Evolutionary conservation across 225 moss, liverwort and hornwort species (phyloP).

Genomic region (Anthoceros angustus): DNA sequence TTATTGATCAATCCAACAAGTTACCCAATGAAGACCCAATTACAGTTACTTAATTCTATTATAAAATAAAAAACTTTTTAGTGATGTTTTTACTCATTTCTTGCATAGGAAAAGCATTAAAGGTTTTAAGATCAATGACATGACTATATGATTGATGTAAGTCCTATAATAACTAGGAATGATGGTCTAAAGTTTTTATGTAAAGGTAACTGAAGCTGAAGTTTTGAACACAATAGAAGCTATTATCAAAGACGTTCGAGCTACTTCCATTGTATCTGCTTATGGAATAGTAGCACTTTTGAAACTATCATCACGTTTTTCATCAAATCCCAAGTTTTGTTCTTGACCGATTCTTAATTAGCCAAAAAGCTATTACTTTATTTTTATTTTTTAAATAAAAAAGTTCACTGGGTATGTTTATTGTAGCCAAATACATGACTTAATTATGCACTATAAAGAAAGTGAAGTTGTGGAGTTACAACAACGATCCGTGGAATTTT

Average conservation of each 20-base stretch:
- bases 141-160: too few relatives aligned
- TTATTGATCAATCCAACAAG: conserved; percentile 24
- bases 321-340: conserved; percentile 10
- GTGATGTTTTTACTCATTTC: not conserved
- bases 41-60: conserved; percentile 20
- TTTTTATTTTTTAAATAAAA: not conserved
- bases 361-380: not conserved
- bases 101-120: too few relatives aligned
- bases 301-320: conserved; percentile 12
- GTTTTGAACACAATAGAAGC: too few relatives aligned
- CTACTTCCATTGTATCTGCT: conserved; percentile 1
- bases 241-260: conserved; percentile 7
- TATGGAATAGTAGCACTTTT: conserved; percentile 9
- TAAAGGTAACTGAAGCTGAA: too few relatives aligned
- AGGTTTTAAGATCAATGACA: too few relatives aligned
- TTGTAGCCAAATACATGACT: conserved; percentile 55
- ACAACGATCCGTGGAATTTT: conserved; percentile 91
- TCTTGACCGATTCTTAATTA: conserved; percentile 5
- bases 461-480: conserved; percentile 77
- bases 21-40: conserved; percentile 35
- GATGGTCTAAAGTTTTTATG: too few relatives aligned
- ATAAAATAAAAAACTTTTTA: not conserved
- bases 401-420: not conserved
- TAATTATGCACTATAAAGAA: conserved; percentile 64
- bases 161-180: too few relatives aligned